phyloP scores from a whole-genome alignment of 495 filamentous ascomycete species.

The Penicillium flavigenum region DNA sequence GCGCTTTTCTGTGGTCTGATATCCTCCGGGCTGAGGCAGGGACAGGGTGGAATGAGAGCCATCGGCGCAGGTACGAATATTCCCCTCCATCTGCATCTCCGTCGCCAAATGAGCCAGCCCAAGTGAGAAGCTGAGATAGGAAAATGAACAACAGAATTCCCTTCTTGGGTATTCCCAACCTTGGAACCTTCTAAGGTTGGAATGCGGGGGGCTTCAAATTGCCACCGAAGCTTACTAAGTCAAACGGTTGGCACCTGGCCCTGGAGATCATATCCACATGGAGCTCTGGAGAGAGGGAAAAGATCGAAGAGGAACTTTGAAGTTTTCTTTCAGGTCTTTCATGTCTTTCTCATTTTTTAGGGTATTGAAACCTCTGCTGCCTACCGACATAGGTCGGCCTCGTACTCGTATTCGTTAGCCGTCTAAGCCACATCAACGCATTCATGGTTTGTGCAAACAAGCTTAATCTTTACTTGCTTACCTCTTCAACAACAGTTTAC shows the following conservation, averaged over 20 bases:
- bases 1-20: slow-evolving; percentile 33
- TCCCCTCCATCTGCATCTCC: slow-evolving; percentile 12
- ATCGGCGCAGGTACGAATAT: slow-evolving; percentile 11
- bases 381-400: background rate
- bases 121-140: background rate
- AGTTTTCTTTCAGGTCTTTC: background rate
- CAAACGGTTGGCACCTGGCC: background rate
- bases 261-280: background rate
- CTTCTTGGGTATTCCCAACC: background rate
- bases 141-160: slow-evolving; percentile 5
- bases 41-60: slow-evolving; percentile 20
- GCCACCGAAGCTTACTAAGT: slow-evolving; percentile 1
- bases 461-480: background rate
- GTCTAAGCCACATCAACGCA: background rate
- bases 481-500: background rate
- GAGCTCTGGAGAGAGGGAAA: too few relatives aligned
- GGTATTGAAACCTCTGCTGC: background rate
- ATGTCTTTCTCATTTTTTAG: background rate
- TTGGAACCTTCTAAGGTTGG: background rate
- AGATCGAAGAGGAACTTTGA: background rate
- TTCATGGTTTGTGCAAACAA: background rate
- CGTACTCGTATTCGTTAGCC: background rate
- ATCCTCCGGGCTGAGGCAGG: slow-evolving; percentile 13
- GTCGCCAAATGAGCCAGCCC: background rate
- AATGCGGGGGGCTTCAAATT: slow-evolving; percentile 1